Conservation (phyloP, 768 basidiomycete species). For the Mycena belliarum region DNA sequence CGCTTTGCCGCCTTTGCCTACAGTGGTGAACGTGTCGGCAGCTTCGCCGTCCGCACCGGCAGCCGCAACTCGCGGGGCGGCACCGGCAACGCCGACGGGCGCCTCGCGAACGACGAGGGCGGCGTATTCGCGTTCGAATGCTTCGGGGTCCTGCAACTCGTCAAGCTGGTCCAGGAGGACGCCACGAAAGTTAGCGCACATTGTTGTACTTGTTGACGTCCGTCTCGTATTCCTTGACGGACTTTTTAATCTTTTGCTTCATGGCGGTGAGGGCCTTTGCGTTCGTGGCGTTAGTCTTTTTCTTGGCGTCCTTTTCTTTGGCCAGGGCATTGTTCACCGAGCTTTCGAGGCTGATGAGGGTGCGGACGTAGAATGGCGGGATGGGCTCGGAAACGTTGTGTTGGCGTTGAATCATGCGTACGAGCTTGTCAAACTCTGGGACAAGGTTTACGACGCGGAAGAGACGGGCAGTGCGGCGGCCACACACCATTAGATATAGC, state of each 20-base stretch:
- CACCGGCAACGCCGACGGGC: constrained; percentile 31
- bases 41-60: constrained; percentile 42
- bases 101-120: constrained; percentile 51
- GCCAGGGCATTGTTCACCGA: constrained; percentile 71
- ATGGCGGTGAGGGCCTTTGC: constrained; percentile 94
- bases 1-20: constrained; percentile 86
- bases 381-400: constrained; percentile 84
- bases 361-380: constrained; percentile 83
- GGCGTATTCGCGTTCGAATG: constrained; percentile 77
- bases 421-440: constrained; percentile 93
- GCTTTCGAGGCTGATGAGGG: constrained; percentile 70
- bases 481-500: constrained; percentile 81
- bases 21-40: constrained; percentile 81
- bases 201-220: constrained; percentile 79
- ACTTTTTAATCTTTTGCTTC: constrained; percentile 97
- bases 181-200: too few species aligned
- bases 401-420: constrained; percentile 86
- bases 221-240: constrained; percentile 82
- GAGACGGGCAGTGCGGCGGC: background rate
- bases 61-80: constrained; percentile 38
- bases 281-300: constrained; percentile 95
- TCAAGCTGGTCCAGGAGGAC: too few species aligned
- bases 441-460: constrained; percentile 6
- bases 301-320: constrained; percentile 90
- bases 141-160: constrained; percentile 87